These are phyloP conservation scores for Cylindrodendrum hubeiense DNA, from an alignment of 2,329 filamentous ascomycete species.

Conservation along the genomic window DNA sequence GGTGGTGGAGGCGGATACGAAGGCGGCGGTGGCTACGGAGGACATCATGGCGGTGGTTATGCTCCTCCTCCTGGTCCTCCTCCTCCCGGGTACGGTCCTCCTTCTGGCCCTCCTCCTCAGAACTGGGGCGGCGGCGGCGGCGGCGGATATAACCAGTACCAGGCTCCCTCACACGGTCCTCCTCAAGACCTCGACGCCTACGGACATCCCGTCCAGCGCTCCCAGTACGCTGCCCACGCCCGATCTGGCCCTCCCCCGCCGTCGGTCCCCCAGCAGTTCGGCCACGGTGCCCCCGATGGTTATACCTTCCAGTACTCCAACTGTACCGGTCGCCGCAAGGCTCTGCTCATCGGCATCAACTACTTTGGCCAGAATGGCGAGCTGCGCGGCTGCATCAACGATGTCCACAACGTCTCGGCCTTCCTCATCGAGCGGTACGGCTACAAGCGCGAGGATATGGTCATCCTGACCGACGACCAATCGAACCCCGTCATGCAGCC, in stretches of 20 bases:
- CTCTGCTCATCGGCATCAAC: conserved; percentile 83
- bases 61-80: conserved; percentile 43
- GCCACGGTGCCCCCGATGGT: conserved; percentile 74
- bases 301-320: conserved; percentile 84
- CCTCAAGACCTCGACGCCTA: conserved; percentile 59
- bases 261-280: conserved; percentile 67
- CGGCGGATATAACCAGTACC: conserved; percentile 38
- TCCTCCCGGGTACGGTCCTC: conserved; percentile 42
- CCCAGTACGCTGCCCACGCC: conserved; percentile 44
- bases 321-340: conserved; percentile 80
- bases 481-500: conserved; percentile 76
- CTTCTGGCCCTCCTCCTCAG: conserved; percentile 37
- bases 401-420: conserved; percentile 80
- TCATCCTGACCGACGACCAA: conserved; percentile 82
- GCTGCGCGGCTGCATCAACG: conserved; percentile 84
- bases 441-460: conserved; percentile 85
- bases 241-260: conserved; percentile 59
- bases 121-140: conserved; percentile 25
- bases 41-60: conserved; percentile 41
- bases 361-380: conserved; percentile 81
- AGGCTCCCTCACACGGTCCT: conserved; percentile 54
- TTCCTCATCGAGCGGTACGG: conserved; percentile 77
- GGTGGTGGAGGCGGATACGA: conserved; percentile 42
- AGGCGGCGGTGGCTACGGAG: not conserved
- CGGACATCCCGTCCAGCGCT: conserved; percentile 57